Evolutionary conservation across 192 early-diverging fungal genomes (phyloP), one percentile per base, ranked within the genome.

Genomic region (Backusella psychrophila): DNA sequence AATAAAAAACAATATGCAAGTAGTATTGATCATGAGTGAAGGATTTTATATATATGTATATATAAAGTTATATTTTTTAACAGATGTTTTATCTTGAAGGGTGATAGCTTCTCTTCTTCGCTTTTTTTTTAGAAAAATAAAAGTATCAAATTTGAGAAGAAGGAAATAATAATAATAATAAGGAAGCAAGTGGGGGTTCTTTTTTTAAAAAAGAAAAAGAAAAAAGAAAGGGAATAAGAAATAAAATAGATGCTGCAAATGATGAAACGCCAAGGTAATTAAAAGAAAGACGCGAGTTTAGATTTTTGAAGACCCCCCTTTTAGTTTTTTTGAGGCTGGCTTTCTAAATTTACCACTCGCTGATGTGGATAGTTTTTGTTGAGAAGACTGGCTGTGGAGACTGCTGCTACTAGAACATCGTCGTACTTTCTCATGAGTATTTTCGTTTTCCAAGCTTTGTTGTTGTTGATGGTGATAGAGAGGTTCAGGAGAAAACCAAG

Each of bases 401-500:
- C 56, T 63, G 12, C 53, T 56, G 11, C 56, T 63, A 63, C 56
- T 63, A 29, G 56, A 63, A 26, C 56, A 9, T 63, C 56, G 23
- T 63, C 56, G 21, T 63, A 12, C 56, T 12, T 14, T 63, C 12
- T 63, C 23, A 63, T 26, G 12, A 29, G 26, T 63, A 63, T 63
- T 3, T 63, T 63, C 56, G 11, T 26, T 63, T 11, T 63, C 56
- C 3, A 26, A 63, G 11, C 23, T 56, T 21, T 63, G 56, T 4
- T 63, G 26, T n/a, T 49, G 46, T n/a, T 49, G 46, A n/a, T 35
- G 36, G 11, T 38, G 17, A 35, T 69, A 39, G 36, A 49, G 68
- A 69, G 68, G 34, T 69, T 69, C 68, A 23, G 68, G 68, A 5
- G 68, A 69, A 39, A 69, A 36, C 68, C 68, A 69, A 21, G 68